Percentiles rank a stretch among this genome's conserved stretches.
Conservation (phyloP, 306 rosid species). For the Prunus mongolica region DNA sequence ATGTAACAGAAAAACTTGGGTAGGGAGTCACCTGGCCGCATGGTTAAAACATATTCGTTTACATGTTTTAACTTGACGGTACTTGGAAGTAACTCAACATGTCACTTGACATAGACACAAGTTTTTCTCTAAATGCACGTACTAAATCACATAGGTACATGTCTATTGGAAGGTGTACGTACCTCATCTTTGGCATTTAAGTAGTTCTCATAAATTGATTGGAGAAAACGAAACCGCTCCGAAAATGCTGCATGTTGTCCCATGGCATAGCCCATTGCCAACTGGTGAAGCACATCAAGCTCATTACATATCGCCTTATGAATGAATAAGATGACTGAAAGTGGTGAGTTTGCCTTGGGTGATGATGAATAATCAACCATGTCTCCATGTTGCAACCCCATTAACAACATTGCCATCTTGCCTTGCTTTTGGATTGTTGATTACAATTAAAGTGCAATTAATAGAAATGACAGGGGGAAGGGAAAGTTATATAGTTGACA, state of each 20-base stretch:
- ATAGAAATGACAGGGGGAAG: neutral
- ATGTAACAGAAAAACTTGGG: neutral
- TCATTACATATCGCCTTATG: slow-evolving; percentile 15
- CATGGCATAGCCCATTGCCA: neutral
- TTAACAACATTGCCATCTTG: neutral
- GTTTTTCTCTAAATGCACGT: neutral
- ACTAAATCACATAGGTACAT: neutral
- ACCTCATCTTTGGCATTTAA: slow-evolving; percentile 17
- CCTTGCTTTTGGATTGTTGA: neutral
- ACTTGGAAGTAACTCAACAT: neutral
- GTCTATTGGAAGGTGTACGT: neutral
- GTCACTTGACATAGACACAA: neutral
- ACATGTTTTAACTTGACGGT: no score
- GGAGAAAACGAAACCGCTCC: neutral
- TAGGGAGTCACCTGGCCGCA: no score
- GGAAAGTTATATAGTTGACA: neutral
- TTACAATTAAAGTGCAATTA: neutral
- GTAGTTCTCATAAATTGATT: slow-evolving; percentile 5
- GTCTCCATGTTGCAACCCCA: neutral
- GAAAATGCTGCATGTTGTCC: neutral
- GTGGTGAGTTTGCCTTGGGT: neutral
- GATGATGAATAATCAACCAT: neutral
- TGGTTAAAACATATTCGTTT: no score
- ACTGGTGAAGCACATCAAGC: slow-evolving; percentile 19
- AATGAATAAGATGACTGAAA: neutral